Base-by-base conservation (phyloP, 345 rosid species). In the Nasturtium officinale region DNA sequence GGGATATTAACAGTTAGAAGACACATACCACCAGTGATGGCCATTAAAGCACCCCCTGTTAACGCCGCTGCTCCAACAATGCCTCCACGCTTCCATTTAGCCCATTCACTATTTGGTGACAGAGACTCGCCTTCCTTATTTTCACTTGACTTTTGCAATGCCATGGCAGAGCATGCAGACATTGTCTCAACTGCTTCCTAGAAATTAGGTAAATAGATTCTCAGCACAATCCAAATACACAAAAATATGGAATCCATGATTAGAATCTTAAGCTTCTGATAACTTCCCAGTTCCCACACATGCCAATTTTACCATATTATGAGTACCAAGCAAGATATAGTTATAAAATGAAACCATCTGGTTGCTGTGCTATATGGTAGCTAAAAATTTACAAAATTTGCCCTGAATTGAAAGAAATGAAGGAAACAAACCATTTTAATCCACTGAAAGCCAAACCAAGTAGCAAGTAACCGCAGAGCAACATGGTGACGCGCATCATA, bases 401-500 rank as follows among this genome's bases (percentile, higher is more conserved):
- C 9, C 48, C n/a, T 43, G 18, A 61, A 40, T 40, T 29, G 64
- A 32, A 56, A 18, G 16, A 43, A 37, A n/a, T 38, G 56, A 75
- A 61, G 68, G 11, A 13, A 61, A 77, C 91, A 65, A 42, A 95
- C 99, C 97, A 95, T 82, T 83, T 85, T 83, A 57, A 77, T 83
- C 96, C 96, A 91, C 80, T 82, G 75, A 80, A 95, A 65, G 66
- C 90, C 88, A 65, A 91, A 82, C 97, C 99, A 95, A 63, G 89
- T 82, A 33, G 97, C 85, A 71, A 95, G 82, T 81, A 89, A 81
- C 58, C 97, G 83, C 67, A 90, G 65, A 68, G 97, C 91, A 77
- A 84, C 93, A 60, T 96, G 96, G 80, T 95, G 97, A 9, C 97
- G 86, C 45, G 97, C 90, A 82, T 95, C 97, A 85, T 89, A 95